phyloP scores from a whole-genome alignment of 1,139 yeast species.

The Suhomyces wounanorum region DNA sequence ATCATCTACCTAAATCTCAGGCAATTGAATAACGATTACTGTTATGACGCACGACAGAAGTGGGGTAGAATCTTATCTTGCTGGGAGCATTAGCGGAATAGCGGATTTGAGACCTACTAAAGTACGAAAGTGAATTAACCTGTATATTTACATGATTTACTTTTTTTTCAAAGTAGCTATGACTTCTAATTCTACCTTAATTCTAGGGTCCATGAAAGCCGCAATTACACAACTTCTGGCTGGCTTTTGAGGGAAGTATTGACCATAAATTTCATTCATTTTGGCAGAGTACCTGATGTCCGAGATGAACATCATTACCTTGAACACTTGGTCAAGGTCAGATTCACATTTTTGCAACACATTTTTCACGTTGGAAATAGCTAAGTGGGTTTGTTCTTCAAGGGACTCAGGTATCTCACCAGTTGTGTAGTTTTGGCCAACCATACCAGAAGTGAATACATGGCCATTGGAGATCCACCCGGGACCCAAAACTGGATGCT shows the following conservation, averaged over 20 bases:
- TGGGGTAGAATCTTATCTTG: not conserved
- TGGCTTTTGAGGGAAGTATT: conserved; percentile 52
- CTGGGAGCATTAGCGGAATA: not conserved
- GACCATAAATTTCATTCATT: conserved; percentile 50
- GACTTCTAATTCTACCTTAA: conserved; percentile 39
- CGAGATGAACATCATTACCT: conserved; percentile 53
- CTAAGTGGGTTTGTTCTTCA: conserved; percentile 48
- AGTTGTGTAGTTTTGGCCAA: conserved; percentile 35
- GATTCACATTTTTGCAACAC: conserved; percentile 52
- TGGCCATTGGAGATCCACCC: conserved; percentile 52
- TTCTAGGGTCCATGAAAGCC: conserved; percentile 38
- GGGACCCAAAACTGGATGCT: conserved; percentile 42
- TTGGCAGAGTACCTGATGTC: conserved; percentile 45
- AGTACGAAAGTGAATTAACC: not conserved
- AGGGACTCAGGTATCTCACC: conserved; percentile 42
- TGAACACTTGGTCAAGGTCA: conserved; percentile 50
- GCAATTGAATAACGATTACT: not conserved
- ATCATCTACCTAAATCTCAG: not conserved
- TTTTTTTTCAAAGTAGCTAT: conserved; percentile 25
- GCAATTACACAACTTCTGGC: conserved; percentile 53
- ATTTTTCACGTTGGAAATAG: conserved; percentile 45
- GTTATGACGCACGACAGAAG: not conserved
- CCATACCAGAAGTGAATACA: conserved; percentile 50
- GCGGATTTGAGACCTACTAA: not conserved
- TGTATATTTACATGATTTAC: not conserved